phyloP scores from a whole-genome alignment of 148 eudicot species.

The Silene conica region DNA sequence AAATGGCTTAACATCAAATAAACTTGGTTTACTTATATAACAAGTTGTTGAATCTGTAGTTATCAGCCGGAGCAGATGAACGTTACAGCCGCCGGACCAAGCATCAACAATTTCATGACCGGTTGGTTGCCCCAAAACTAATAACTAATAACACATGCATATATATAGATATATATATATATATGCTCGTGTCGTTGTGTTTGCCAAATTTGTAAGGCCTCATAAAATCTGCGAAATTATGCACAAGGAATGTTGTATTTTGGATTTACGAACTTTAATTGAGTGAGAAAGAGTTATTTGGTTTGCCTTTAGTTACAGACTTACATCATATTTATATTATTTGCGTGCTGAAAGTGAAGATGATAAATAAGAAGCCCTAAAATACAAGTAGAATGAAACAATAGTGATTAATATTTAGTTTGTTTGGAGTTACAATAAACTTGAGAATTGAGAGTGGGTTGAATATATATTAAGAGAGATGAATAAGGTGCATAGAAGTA shows the following conservation, averaged over 20 bases:
- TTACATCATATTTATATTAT: slow-evolving; percentile 10
- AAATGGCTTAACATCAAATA: background rate
- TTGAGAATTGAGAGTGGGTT: no score
- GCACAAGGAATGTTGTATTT: slow-evolving; percentile 10
- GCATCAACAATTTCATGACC: slow-evolving; percentile 56
- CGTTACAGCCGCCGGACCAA: slow-evolving; percentile 49
- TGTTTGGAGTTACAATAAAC: no score
- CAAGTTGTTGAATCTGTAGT: slow-evolving; percentile 28
- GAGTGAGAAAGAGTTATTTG: background rate
- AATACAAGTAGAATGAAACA: no score
- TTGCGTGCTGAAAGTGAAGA: no score
- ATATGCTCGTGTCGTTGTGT: background rate
- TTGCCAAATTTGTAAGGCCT: background rate
- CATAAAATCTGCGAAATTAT: background rate
- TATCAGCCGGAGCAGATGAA: slow-evolving; percentile 53
- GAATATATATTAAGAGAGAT: no score
- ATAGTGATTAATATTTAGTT: no score
- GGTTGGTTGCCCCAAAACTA: slow-evolving; percentile 51
- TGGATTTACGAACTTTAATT: slow-evolving; percentile 4
- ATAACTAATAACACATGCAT: no score
- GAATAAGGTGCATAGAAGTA: no score
- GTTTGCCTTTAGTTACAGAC: background rate
- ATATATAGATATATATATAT: no score
- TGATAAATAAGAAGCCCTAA: no score
- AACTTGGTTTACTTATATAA: background rate